Evolutionary conservation across 768 basidiomycete genomes (phyloP), one percentile per base, ranked within the genome.

Genomic region (Lentinula edodes): DNA sequence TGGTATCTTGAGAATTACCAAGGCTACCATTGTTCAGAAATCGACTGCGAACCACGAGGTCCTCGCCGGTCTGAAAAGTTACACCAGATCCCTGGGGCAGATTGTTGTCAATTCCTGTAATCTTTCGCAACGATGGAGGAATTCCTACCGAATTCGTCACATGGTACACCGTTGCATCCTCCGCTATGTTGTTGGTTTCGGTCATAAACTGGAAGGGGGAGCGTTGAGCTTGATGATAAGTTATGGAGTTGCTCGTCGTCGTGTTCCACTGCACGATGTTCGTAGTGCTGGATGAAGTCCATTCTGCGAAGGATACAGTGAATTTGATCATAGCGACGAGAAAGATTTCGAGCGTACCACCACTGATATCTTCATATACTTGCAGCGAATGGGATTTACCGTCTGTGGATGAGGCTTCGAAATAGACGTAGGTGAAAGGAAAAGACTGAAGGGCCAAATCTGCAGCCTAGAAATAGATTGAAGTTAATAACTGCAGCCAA

Each of bases 401-500:
- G 63, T 83, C 81, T 3, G 64, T 73, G 6, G 80, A 71, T 20
- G 64, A 64, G 9, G 68, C 75, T 16, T 76, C 71, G 3, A 82
- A 62, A 34, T 73, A 69, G 52, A 83, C 64, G 60, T 83, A 83
- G 1, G 76, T 74, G 67, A 83, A 81, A 0, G 85, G 84, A 18
- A 83, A 72, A 3, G 84, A 86, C 62, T 84, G 83, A 35, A 72
- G 74, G 23, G 76, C 73, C 48, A 80, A 71, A 64, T 85, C 80
- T 6, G 66, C 65, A 7, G 80, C 79, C 83, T 84, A 42, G 3
- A 6, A 18, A 3, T 3, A 20, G 15, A 52, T 32, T 38, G 18
- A 51, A 3, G 20, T 43, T 6, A 15, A 38, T 7, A 58, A 16
- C 16, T 8, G 20, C 23, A 28, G 39, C 18, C 15, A 7, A 13